These are phyloP conservation scores for Lichtheimia corymbifera DNA, from an alignment of 371 early-diverging fungal species.

Conservation along the genomic window DNA sequence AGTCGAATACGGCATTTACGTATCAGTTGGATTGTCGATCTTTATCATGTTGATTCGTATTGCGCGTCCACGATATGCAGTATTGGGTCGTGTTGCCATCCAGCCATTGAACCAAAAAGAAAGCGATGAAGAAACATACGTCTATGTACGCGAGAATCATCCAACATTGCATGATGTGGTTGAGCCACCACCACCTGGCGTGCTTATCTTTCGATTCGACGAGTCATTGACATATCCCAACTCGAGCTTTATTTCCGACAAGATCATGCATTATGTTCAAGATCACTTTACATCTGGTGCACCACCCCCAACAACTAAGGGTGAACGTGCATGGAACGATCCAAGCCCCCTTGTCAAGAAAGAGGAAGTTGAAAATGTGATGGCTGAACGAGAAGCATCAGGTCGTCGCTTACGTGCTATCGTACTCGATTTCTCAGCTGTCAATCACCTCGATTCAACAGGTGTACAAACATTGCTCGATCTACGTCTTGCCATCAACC, in stretches of 20 bases:
- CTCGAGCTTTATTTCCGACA: constrained; percentile 48
- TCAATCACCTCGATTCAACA: constrained; percentile 64
- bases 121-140: constrained; percentile 23
- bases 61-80: constrained; percentile 64
- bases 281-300: constrained; percentile 26
- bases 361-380: constrained; percentile 11
- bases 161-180: constrained; percentile 31
- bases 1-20: constrained; percentile 72
- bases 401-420: constrained; percentile 36
- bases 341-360: constrained; percentile 28
- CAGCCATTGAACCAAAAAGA: neutral
- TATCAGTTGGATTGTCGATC: constrained; percentile 63
- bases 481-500: constrained; percentile 34
- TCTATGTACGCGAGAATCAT: constrained; percentile 46
- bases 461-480: constrained; percentile 57
- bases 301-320: constrained; percentile 25
- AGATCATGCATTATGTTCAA: constrained; percentile 32
- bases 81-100: constrained; percentile 41
- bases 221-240: constrained; percentile 74
- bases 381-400: constrained; percentile 8
- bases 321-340: constrained; percentile 55
- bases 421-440: constrained; percentile 66
- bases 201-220: constrained; percentile 58
- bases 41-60: constrained; percentile 66
- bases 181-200: constrained; percentile 53